These are phyloP conservation scores for Dactylella cylindrospora DNA, from an alignment of 2,329 filamentous ascomycete genomes.

Conservation along the genomic window DNA sequence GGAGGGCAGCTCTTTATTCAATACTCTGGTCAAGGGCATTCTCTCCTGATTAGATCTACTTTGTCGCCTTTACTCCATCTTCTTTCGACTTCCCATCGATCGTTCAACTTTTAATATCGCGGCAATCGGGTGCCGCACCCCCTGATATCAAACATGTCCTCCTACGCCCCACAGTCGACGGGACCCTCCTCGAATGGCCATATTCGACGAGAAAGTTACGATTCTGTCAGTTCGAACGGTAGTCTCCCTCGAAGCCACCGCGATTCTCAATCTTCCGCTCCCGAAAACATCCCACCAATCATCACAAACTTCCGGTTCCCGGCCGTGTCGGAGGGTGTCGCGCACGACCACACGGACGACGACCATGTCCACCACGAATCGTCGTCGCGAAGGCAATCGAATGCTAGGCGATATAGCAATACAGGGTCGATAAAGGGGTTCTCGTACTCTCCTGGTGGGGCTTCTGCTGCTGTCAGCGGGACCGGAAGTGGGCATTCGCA, in stretches of 20 bases:
- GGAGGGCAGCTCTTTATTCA: background rate
- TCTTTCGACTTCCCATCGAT: constrained; percentile 12
- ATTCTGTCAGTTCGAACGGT: constrained; percentile 14
- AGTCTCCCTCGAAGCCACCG: constrained; percentile 2
- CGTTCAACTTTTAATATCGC: background rate
- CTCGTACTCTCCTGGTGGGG: constrained; percentile 16
- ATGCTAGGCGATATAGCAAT: constrained; percentile 25
- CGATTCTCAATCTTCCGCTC: constrained; percentile 2
- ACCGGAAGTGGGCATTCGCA: constrained; percentile 8
- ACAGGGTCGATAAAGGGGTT: constrained; percentile 9
- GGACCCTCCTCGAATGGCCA: constrained; percentile 16
- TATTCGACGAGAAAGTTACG: constrained; percentile 12
- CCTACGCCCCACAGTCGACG: constrained; percentile 19
- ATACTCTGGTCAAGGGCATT: background rate
- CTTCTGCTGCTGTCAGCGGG: constrained; percentile 9
- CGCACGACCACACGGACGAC: constrained; percentile 41
- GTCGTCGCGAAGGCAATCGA: constrained; percentile 18
- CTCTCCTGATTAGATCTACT: constrained; percentile 3
- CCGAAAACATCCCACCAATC: constrained; percentile 16
- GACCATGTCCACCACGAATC: constrained; percentile 31
- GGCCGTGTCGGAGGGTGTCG: constrained; percentile 23
- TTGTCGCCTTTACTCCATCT: constrained; percentile 7
- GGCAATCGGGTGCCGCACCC: background rate
- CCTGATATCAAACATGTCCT: constrained; percentile 12
- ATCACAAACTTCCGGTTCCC: constrained; percentile 43